Evolutionary conservation across 768 basidiomycete genomes (phyloP).

Genomic region (Sistotremastrum niveocremeum): DNA sequence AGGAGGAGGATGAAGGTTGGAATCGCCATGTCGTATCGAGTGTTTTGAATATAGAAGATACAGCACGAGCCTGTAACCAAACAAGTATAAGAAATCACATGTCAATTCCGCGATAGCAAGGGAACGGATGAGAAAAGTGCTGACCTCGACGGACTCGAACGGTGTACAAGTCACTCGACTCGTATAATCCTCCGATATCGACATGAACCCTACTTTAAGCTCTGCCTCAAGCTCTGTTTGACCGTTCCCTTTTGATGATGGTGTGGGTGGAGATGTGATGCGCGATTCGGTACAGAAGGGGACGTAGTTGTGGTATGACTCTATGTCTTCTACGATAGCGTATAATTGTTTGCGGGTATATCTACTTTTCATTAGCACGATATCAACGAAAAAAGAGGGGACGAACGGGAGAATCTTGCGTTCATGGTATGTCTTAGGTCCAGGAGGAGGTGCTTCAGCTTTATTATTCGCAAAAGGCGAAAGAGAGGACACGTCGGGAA

Average conservation of each 20-base stretch:
- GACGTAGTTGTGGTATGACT: constrained; percentile 73
- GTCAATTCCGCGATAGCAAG: background rate
- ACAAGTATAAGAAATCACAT: constrained; percentile 4
- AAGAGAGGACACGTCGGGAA: constrained; percentile 35
- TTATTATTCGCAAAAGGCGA: constrained; percentile 22
- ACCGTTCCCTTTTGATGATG: constrained; percentile 14
- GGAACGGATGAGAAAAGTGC: constrained; percentile 12
- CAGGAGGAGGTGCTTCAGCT: constrained; percentile 14
- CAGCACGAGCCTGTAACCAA: constrained; percentile 46
- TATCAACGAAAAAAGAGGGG: background rate
- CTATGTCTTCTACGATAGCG: constrained; percentile 75
- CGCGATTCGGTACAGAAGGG: constrained; percentile 76
- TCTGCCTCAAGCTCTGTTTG: constrained; percentile 62
- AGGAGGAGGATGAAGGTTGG: constrained; percentile 35
- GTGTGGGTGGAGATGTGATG: constrained; percentile 24
- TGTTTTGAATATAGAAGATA: constrained; percentile 58
- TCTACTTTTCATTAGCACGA: too few species aligned
- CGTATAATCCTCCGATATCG: constrained; percentile 77
- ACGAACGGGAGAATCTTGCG: constrained; percentile 81
- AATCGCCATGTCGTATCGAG: constrained; percentile 67
- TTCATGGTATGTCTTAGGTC: constrained; percentile 61
- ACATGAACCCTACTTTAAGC: constrained; percentile 77
- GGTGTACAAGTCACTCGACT: constrained; percentile 75
- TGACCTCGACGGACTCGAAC: constrained; percentile 64
- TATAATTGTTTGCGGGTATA: constrained; percentile 74